phyloP scores from a whole-genome alignment of 306 rosid species.

The Sicyos baderoa region DNA sequence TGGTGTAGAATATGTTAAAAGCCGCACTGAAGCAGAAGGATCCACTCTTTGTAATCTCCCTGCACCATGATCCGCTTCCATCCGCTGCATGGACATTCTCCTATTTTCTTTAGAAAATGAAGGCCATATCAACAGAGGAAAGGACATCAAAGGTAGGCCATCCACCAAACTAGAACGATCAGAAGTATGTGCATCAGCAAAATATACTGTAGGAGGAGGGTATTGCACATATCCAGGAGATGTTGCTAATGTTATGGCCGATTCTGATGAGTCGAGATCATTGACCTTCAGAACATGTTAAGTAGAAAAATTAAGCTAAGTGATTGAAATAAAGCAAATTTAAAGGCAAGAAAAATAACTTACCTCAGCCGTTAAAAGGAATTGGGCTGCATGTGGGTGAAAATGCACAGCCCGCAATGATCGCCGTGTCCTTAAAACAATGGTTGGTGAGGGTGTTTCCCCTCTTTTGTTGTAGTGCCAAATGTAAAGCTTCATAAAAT shows the following conservation, averaged over 20 bases:
- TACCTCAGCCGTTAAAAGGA: conserved; percentile 94
- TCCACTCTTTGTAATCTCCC: conserved; percentile 49
- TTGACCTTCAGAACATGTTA: conserved; percentile 56
- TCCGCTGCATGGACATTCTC: conserved; percentile 47
- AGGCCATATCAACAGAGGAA: conserved; percentile 60
- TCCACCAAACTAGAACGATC: conserved; percentile 48
- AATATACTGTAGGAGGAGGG: conserved; percentile 89
- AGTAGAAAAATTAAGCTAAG: conserved; percentile 16
- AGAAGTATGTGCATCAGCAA: conserved; percentile 59
- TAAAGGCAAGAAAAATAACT: conserved; percentile 17
- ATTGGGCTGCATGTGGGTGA: conserved; percentile 87
- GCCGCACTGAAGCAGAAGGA: conserved; percentile 58
- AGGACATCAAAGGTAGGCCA: conserved; percentile 58
- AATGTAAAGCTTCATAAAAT: conserved; percentile 60
- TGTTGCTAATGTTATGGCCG: conserved; percentile 80
- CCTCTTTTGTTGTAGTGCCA: conserved; percentile 80
- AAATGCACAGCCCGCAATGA: conserved; percentile 96
- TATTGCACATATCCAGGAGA: conserved; percentile 79
- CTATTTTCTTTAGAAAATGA: conserved; percentile 55
- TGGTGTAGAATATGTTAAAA: conserved; percentile 52
- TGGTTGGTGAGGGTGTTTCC: conserved; percentile 69
- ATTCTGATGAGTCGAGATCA: conserved; percentile 87
- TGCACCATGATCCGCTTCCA: conserved; percentile 44
- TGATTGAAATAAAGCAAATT: conserved; percentile 9
- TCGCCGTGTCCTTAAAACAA: conserved; percentile 76